phyloP scores from a whole-genome alignment of 176 grass and related monocot species.

The Calamus simplicifolius region DNA sequence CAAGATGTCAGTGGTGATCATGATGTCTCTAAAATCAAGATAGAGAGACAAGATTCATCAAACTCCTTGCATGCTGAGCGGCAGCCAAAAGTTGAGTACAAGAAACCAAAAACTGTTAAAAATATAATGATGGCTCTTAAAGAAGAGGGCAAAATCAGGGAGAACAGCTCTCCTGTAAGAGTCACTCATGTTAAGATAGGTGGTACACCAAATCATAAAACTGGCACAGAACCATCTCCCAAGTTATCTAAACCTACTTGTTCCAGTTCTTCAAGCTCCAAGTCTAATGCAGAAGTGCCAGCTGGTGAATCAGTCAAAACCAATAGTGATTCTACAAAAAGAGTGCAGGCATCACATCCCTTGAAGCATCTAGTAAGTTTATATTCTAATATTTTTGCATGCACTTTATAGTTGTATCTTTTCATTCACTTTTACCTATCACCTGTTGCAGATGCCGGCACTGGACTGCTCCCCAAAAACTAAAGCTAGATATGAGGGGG shows the following conservation, averaged over 20 bases:
- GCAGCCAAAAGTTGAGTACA: slow-evolving; percentile 34
- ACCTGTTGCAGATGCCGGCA: slow-evolving; percentile 55
- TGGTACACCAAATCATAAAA: slow-evolving; percentile 43
- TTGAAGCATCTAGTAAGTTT: slow-evolving; percentile 64
- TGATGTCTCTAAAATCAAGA: slow-evolving; percentile 21
- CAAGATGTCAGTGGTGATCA: slow-evolving; percentile 38
- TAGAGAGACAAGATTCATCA: slow-evolving; percentile 47
- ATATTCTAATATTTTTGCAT: too few species aligned
- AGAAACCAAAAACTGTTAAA: slow-evolving; percentile 68
- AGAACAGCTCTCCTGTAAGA: slow-evolving; percentile 64
- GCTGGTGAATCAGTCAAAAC: slow-evolving; percentile 37
- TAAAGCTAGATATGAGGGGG: slow-evolving; percentile 33
- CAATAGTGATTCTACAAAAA: slow-evolving; percentile 42
- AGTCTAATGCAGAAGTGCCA: slow-evolving; percentile 38
- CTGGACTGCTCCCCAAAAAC: slow-evolving; percentile 51
- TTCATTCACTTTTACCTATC: neutral
- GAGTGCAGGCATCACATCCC: slow-evolving; percentile 34
- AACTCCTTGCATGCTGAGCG: slow-evolving; percentile 48
- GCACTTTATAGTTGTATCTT: too few species aligned
- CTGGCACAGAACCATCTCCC: slow-evolving; percentile 22
- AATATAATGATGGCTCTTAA: slow-evolving; percentile 53
- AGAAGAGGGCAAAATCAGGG: slow-evolving; percentile 62
- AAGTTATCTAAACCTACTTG: slow-evolving; percentile 44
- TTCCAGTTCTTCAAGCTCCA: slow-evolving; percentile 58
- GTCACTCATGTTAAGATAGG: slow-evolving; percentile 39